Conservation (phyloP, 2,329 filamentous ascomycete genomes). For the Zasmidium cellare region DNA sequence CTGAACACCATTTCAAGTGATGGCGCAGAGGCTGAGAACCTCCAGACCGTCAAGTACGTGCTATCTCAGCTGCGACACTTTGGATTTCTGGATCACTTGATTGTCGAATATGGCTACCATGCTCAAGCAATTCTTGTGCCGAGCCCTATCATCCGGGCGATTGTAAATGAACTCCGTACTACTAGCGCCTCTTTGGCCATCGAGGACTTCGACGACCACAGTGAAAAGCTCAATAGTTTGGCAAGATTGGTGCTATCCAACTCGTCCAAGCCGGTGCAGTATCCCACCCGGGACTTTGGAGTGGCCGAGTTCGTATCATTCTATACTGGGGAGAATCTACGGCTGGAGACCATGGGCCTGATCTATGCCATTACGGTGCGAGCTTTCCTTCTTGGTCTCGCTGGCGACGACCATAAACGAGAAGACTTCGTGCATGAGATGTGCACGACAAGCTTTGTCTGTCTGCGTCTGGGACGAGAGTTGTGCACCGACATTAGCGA, state of each 20-base stretch:
- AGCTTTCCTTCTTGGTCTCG: constrained; percentile 10
- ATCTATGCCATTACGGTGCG: constrained; percentile 20
- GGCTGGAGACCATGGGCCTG: constrained; percentile 22
- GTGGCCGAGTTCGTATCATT: constrained; percentile 9
- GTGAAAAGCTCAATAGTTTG: neutral
- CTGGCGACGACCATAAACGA: constrained; percentile 3
- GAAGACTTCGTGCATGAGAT: constrained; percentile 13
- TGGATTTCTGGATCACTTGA: constrained; percentile 2
- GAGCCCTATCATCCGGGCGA: neutral
- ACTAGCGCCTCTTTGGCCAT: neutral
- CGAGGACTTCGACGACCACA: neutral
- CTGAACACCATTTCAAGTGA: neutral
- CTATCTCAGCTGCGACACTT: constrained; percentile 7
- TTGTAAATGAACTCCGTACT: neutral
- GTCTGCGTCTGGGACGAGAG: constrained; percentile 13
- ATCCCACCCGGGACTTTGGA: neutral
- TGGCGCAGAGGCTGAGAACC: neutral
- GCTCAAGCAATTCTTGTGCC: constrained; percentile 7
- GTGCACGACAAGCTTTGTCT: constrained; percentile 13
- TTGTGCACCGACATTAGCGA: constrained; percentile 16
- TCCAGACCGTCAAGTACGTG: constrained; percentile 2
- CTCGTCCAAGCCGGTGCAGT: neutral
- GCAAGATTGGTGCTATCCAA: neutral
- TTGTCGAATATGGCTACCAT: constrained; percentile 1
- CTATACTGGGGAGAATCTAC: constrained; percentile 19